Percentiles rank a stretch among this genome's conserved stretches.
phyloP scores from a whole-genome alignment of 2,329 filamentous ascomycete genomes.

The Purpureocillium takamizusanense region DNA sequence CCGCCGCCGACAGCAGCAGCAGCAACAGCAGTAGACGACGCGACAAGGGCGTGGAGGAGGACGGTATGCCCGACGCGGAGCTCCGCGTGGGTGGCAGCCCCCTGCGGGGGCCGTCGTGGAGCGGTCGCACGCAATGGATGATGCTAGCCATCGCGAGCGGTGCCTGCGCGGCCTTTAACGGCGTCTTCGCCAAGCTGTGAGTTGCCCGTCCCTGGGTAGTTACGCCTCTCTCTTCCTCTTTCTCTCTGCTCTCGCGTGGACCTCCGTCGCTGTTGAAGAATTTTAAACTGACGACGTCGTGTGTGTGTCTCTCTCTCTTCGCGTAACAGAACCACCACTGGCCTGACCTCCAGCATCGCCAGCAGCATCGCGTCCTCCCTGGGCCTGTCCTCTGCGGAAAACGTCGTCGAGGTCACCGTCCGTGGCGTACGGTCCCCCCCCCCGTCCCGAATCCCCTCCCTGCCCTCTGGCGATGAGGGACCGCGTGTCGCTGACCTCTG shows the following conservation, averaged over 20 bases:
- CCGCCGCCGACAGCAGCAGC: background rate
- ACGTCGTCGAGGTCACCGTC: constrained; percentile 37
- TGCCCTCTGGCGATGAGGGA: no score
- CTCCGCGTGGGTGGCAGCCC: background rate
- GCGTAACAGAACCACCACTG: constrained; percentile 46
- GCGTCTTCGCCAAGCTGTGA: constrained; percentile 75
- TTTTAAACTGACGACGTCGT: no score
- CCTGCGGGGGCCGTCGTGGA: constrained; percentile 15
- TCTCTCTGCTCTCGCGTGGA: background rate
- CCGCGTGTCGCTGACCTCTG: background rate
- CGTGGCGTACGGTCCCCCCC: constrained; percentile 32
- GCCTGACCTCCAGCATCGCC: constrained; percentile 41
- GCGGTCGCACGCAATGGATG: constrained; percentile 46
- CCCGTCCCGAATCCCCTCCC: background rate
- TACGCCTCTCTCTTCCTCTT: background rate
- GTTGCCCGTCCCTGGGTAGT: constrained; percentile 16
- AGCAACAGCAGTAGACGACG: no score
- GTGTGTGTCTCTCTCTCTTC: no score
- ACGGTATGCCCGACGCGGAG: constrained; percentile 6
- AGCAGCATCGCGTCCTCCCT: constrained; percentile 32
- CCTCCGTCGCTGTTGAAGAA: no score
- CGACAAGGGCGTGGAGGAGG: background rate
- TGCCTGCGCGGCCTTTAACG: constrained; percentile 71
- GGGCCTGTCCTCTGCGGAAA: constrained; percentile 30
- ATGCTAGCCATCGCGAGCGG: constrained; percentile 65